Evolutionary conservation across 371 early-diverging fungal genomes (phyloP), one percentile per base, ranked within the genome.

Genomic region (Circinella umbellata): DNA sequence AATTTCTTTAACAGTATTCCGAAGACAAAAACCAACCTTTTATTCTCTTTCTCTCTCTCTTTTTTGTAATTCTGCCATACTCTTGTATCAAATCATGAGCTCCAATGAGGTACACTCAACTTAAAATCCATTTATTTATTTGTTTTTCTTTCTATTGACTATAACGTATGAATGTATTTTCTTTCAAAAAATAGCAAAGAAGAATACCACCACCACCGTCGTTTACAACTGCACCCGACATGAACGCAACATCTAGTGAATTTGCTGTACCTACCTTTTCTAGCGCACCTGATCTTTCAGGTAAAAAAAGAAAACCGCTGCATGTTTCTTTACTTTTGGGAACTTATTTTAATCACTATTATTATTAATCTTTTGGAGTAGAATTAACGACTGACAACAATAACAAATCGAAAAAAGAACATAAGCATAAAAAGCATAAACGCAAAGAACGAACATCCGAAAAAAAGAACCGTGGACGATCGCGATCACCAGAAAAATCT

Each of bases 261-360:
- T 48, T 49, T 53, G 37, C 67, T 34, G 54, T 63, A 18, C 80
- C 81, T 20, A 70, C 78, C 1, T 81, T 78, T 53, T 73, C 79
- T 3, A 78, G 79, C 47, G 81, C 81, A 18, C 81, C 81, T 13
- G 75, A 81, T 39, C 59, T 81, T 20, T 66, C 70, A 62, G 61
- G 54, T 67, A 15, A 34, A 53, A 68, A 38, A 13, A 27, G 13
- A 14, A 42, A 17, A 42, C 0, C 1, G 42, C 42, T 2, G 27
- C 27, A 27, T 27, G 27, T 27, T 27, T 2, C 27, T 27, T 27
- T 27, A 27, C 27, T 27, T 27, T 27, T 27, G 27, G 27, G 2
- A 27, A 27, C 27, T 27, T 27, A 27, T 27, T 27, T 27, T 27
- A 27, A 27, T 27, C 42, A 11, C 1, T 42, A 7, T 38, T 14